Evolutionary conservation across 2,329 filamentous ascomycete species (phyloP), one percentile per base, ranked within the genome.

Genomic region (Domatiomyces catenatus): DNA sequence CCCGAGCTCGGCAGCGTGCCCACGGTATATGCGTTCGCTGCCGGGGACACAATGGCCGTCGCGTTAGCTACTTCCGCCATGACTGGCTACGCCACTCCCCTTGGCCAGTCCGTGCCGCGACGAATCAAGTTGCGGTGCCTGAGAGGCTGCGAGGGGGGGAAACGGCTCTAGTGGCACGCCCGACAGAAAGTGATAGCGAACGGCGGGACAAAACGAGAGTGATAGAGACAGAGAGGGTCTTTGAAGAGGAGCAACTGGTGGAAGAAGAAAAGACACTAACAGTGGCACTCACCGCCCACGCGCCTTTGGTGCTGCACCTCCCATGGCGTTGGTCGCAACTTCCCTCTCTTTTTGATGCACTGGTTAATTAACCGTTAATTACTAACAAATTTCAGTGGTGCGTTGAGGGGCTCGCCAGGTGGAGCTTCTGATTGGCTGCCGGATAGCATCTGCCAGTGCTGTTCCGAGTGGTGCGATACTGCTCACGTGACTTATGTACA

Each of bases 21-120:
- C 32, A 39, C 32, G 32, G 32, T 66, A 17, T 67, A 77, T 61
- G 79, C 74, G 65, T 76, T 77, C 55, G 81, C 81, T 64, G 82
- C 66, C 47, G 82, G 79, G 64, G 84, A 86, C 61, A 77, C 76
- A 61, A 86, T 82, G 66, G 53, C 54, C n/a, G 76, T 81, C 61
- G 77, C 76, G 66, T 83, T 83, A 60, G 77, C 68, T 60, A 73
- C 74, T 58, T 60, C 65, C 15, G 56, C 52, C 56, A 58, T 58
- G 51, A 49, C 51, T 28, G 28, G 50, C 18, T 44, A 32, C 48
- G 47, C 43, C 22, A 42, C 24, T 46, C 39, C 19, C 24, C 39
- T 42, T 48, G 47, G 44, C 42, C 51, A 44, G 45, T 39, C 46
- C 46, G 24, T 49, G 43, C 48, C 24, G 48, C 46, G 17, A 56